Conservation (phyloP, 805 yeast genomes). For the Sugiyamaella mastotermitis region DNA sequence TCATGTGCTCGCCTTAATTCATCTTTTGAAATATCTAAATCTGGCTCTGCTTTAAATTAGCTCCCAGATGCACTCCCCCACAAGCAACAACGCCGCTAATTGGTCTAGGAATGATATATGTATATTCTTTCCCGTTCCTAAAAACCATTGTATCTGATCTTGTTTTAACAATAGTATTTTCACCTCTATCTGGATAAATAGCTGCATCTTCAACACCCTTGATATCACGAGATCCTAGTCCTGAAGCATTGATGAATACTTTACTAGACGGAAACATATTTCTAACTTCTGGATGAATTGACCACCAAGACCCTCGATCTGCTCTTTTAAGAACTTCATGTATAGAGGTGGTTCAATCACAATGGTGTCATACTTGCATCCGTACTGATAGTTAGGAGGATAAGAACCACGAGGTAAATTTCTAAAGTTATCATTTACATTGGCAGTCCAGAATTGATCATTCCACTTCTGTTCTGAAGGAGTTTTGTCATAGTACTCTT, state of each 20-base stretch:
- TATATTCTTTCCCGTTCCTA: not conserved
- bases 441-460: no score
- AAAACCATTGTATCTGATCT: not conserved
- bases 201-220: not conserved
- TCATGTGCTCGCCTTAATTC: no score
- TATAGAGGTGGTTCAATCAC: conserved; percentile 1
- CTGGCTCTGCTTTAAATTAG: no score
- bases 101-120: not conserved
- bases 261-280: not conserved
- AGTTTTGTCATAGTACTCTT: no score
- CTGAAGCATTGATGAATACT: not conserved
- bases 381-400: no score
- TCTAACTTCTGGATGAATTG: not conserved
- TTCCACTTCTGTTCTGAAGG: no score
- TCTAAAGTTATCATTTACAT: no score
- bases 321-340: not conserved
- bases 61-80: no score
- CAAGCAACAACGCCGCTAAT: no score
- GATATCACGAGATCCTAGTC: not conserved
- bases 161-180: not conserved
- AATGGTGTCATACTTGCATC: no score
- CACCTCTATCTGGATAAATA: not conserved
- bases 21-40: no score
- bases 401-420: no score
- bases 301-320: conserved; percentile 1